Base-by-base conservation (phyloP, 2,329 filamentous ascomycete genomes). In the Bertia moriformis region DNA sequence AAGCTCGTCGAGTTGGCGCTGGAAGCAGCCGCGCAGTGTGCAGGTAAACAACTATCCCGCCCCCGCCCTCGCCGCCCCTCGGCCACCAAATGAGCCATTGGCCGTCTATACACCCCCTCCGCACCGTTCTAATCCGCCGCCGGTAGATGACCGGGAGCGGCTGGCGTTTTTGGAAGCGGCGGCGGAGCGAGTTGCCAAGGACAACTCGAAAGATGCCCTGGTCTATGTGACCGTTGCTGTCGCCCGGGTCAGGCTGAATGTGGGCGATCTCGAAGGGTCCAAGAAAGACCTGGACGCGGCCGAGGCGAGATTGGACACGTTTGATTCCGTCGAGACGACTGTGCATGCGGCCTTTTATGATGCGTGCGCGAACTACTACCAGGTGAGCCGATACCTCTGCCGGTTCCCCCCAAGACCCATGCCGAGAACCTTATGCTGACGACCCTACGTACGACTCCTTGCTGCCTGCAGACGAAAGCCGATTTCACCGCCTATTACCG, bases 401-500 rank as follows among this genome's bases (percentile, higher is more conserved):
- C 37, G 13, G 27, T 38, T 12, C 4, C 5, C 14, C 19, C 18
- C 3, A 27, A 35, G n/a, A n/a, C n/a, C n/a, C n/a, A n/a, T n/a
- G n/a, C n/a, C n/a, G n/a, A n/a, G n/a, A n/a, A 20, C n/a, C 22
- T 27, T 27, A 27, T 27, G 22, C 22, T n/a, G n/a, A 27, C 7
- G 22, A 10, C 22, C n/a, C n/a, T 27, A 7, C 22, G 7, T n/a
- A 17, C 4, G 18, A 4, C 18, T 19, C 12, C 18, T 20, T 4
- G 40, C 27, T 42, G 43, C 38, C 44, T 39, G 39, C 45, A 79
- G 66, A 66, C 79, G 49, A 88, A 93, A 65, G 73, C 81, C 60
- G 88, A 96, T 62, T 98, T 94, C 56, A 86, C 88, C 45, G 80
- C 83, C 44, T 98, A 94, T 69, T 98, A 98, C 71, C 85, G 86